Conservation (phyloP, 2,329 filamentous ascomycete species). For the Hymenoscyphus infarciens region DNA sequence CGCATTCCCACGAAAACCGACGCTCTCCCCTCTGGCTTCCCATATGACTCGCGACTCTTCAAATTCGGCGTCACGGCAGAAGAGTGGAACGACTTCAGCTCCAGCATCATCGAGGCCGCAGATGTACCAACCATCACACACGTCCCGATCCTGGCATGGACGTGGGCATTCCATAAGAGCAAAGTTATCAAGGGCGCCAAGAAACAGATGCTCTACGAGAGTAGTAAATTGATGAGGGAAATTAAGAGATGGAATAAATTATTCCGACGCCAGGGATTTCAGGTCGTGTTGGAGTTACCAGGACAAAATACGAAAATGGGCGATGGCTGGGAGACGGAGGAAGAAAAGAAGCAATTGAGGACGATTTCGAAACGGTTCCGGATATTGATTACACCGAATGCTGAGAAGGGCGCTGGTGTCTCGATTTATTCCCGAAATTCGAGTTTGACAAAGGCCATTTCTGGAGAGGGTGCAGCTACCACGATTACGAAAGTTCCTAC, state of each 20-base stretch:
- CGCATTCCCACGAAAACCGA: constrained; percentile 24
- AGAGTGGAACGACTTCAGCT: constrained; percentile 27
- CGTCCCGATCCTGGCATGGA: constrained; percentile 18
- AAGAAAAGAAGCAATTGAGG: constrained; percentile 21
- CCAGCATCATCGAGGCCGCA: constrained; percentile 22
- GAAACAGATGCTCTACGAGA: constrained; percentile 26
- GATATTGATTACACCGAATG: constrained; percentile 26
- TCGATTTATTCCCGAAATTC: constrained; percentile 22
- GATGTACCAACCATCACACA: constrained; percentile 5
- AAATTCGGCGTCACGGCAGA: constrained; percentile 25
- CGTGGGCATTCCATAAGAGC: constrained; percentile 22
- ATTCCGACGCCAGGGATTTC: constrained; percentile 18
- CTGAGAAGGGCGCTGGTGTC: constrained; percentile 23
- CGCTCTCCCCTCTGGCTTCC: constrained; percentile 25
- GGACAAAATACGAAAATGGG: constrained; percentile 20
- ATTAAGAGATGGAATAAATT: constrained; percentile 25
- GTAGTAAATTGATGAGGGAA: constrained; percentile 19
- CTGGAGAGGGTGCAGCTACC: constrained; percentile 12
- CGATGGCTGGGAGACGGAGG: constrained; percentile 16
- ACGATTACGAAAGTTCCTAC: not conserved
- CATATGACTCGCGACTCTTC: constrained; percentile 25
- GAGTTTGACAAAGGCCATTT: constrained; percentile 26
- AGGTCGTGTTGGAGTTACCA: constrained; percentile 25
- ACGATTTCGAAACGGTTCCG: constrained; percentile 25
- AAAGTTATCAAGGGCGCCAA: constrained; percentile 24